A percentile compares a stretch with the other conserved stretches of the same genome.
phyloP scores from a whole-genome alignment of 2,329 filamentous ascomycete genomes.

The Tolypocladium tropicale region DNA sequence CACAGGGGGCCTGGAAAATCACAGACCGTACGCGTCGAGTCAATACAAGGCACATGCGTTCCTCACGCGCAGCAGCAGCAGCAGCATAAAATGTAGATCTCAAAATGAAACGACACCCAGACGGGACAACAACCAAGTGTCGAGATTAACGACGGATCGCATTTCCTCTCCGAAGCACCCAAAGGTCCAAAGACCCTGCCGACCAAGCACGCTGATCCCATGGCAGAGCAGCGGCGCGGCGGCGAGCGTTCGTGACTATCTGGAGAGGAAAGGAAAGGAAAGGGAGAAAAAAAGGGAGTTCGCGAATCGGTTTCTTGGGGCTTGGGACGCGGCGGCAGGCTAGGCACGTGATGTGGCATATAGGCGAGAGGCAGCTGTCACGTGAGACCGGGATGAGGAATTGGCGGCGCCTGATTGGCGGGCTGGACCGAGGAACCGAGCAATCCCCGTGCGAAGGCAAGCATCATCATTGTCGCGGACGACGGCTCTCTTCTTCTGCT shows the following conservation, averaged over 20 bases:
- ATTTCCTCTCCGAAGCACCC: constrained; percentile 35
- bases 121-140: constrained; percentile 32
- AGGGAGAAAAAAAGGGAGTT: constrained; percentile 17
- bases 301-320: not conserved
- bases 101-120: constrained; percentile 47
- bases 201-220: constrained; percentile 18
- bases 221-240: constrained; percentile 15
- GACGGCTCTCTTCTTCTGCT: not conserved
- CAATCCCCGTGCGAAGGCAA: constrained; percentile 13
- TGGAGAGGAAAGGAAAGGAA: constrained; percentile 29
- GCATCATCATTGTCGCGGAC: constrained; percentile 11
- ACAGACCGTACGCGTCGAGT: no score
- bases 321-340: not conserved
- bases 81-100: constrained; percentile 40
- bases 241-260: constrained; percentile 41
- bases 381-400: constrained; percentile 25
- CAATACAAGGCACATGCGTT: not conserved
- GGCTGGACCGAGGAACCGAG: constrained; percentile 34
- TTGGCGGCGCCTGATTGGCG: constrained; percentile 27
- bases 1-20: no score
- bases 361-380: constrained; percentile 10
- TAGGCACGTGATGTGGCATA: constrained; percentile 10
- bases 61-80: not conserved
- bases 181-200: constrained; percentile 25
- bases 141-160: constrained; percentile 50